A percentile compares a stretch with the other conserved stretches of the same genome.
Evolutionary conservation across 2,329 filamentous ascomycete species (phyloP).

Genomic region (Alternaria solani): DNA sequence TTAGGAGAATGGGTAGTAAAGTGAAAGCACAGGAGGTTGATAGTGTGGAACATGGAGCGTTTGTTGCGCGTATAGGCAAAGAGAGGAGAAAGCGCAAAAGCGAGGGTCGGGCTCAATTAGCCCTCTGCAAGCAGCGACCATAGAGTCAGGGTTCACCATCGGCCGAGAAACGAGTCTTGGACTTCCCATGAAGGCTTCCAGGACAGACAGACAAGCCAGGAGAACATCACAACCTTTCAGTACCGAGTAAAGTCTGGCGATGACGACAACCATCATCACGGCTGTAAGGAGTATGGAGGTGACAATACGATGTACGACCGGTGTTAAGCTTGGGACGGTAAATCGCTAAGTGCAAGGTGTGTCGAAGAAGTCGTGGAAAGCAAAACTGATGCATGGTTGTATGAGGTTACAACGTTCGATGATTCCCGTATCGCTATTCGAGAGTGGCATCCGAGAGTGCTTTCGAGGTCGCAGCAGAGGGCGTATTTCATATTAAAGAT

Average conservation of each 20-base stretch:
- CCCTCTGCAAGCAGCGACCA: neutral
- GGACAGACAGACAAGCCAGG: neutral
- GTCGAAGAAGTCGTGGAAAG: no score
- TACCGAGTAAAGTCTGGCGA: neutral
- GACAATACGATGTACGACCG: neutral
- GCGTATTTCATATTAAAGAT: no score
- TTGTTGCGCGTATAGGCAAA: neutral
- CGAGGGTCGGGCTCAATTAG: neutral
- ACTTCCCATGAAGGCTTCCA: neutral
- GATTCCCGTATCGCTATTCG: no score
- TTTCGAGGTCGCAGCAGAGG: no score
- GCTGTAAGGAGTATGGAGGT: neutral
- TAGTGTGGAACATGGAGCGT: neutral
- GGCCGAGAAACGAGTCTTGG: neutral
- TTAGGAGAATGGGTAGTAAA: neutral
- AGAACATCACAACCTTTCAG: neutral
- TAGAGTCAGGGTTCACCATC: neutral
- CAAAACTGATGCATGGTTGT: no score
- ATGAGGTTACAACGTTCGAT: no score
- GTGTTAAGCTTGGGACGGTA: no score
- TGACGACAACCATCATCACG: neutral
- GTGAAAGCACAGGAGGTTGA: neutral
- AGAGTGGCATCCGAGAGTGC: no score
- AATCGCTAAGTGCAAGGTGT: no score
- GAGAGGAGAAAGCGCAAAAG: neutral